Evolutionary conservation across 441 rosid species (phyloP).

Genomic region (Aquilaria agallochum): DNA sequence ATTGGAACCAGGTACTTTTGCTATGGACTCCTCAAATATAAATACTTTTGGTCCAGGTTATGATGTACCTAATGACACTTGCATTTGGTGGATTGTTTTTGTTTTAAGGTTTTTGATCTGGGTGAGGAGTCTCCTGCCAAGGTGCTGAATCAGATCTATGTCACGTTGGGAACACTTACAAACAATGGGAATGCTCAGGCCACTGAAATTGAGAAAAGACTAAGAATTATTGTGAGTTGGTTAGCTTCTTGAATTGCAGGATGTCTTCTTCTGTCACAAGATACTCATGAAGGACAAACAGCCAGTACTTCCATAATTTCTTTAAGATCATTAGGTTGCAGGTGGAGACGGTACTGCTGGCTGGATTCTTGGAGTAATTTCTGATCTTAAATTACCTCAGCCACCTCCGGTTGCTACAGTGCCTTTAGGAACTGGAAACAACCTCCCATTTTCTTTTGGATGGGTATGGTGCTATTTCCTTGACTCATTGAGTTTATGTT

Average conservation of each 20-base stretch:
- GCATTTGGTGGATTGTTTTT: neutral
- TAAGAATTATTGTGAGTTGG: slow-evolving; percentile 46
- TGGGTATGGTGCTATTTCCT: slow-evolving; percentile 32
- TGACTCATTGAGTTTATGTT: slow-evolving; percentile 2
- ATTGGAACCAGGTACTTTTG: slow-evolving; percentile 34
- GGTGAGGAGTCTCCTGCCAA: slow-evolving; percentile 35
- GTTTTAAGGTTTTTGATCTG: slow-evolving; percentile 41
- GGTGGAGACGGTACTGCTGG: slow-evolving; percentile 54
- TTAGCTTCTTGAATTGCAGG: neutral
- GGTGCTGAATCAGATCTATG: slow-evolving; percentile 35
- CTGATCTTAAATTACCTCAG: slow-evolving; percentile 40
- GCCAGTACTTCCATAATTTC: slow-evolving; percentile 6
- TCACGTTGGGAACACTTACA: slow-evolving; percentile 24
- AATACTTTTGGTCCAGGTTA: too few relatives aligned
- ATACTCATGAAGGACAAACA: neutral
- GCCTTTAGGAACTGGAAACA: slow-evolving; percentile 56
- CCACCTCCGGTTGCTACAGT: slow-evolving; percentile 47
- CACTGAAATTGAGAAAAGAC: slow-evolving; percentile 28
- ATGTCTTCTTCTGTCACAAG: neutral
- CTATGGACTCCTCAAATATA: too few relatives aligned
- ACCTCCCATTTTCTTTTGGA: slow-evolving; percentile 55
- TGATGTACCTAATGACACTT: neutral
- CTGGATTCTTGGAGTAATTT: slow-evolving; percentile 54
- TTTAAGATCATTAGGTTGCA: slow-evolving; percentile 32
- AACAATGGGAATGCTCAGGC: slow-evolving; percentile 33